Evolutionary conservation across 2,329 filamentous ascomycete genomes (phyloP).

Genomic region (Colletotrichum sp.): DNA sequence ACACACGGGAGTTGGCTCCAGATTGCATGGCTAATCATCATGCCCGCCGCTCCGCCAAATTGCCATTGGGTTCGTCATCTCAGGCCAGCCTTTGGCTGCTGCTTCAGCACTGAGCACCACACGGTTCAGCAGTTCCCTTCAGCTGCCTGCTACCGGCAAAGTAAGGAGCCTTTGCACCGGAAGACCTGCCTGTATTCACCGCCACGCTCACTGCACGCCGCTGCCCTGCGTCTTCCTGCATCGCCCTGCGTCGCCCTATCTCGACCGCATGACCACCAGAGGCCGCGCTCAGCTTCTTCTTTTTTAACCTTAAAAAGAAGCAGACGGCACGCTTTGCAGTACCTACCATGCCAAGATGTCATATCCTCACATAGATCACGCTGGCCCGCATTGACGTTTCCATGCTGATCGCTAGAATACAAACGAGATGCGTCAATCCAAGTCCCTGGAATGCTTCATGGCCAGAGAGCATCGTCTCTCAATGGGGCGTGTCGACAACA

Average conservation of each 20-base stretch:
- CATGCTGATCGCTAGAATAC: neutral
- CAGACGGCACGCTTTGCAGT: neutral
- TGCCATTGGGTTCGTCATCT: neutral
- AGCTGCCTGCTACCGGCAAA: neutral
- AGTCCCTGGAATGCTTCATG: neutral
- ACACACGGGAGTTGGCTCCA: neutral
- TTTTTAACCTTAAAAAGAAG: neutral
- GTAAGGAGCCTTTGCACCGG: neutral
- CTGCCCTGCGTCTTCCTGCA: neutral
- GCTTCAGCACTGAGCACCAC: neutral
- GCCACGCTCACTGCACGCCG: neutral
- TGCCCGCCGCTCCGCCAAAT: neutral
- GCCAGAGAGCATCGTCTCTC: neutral
- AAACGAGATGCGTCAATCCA: neutral
- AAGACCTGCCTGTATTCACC: neutral
- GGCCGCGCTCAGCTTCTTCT: neutral
- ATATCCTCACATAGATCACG: neutral
- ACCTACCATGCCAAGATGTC: neutral
- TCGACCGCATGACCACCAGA: neutral
- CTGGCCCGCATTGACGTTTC: neutral
- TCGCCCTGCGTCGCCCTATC: neutral
- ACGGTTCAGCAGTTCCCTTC: conserved; percentile 14
- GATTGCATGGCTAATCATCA: neutral
- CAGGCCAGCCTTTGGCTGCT: neutral
- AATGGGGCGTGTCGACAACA: neutral